Conservation (phyloP, 225 moss, liverwort and hornwort genomes). For the Antitrichia curtipendula region DNA sequence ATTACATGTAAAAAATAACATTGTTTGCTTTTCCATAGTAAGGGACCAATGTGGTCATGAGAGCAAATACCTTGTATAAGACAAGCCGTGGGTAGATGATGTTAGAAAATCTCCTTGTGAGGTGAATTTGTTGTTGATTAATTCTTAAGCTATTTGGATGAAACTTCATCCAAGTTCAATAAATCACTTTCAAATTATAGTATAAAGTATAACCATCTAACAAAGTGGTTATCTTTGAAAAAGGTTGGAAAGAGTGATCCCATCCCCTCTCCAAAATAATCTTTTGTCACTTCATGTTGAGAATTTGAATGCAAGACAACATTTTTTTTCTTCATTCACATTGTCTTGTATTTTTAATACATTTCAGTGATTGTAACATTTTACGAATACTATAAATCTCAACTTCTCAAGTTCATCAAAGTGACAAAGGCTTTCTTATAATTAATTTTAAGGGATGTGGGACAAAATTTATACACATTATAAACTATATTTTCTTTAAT, state of each 20-base stretch:
- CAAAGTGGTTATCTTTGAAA: neutral
- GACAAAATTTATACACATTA: neutral
- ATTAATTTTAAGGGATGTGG: too few relatives aligned
- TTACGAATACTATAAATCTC: neutral
- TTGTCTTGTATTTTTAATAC: neutral
- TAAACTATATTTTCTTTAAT: neutral
- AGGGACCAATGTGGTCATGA: neutral
- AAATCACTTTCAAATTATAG: neutral
- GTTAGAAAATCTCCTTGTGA: neutral
- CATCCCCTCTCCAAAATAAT: neutral
- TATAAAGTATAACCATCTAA: neutral
- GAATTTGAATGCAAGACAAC: neutral
- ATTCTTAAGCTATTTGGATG: neutral
- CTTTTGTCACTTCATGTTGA: neutral
- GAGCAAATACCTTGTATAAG: neutral
- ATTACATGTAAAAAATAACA: too few relatives aligned
- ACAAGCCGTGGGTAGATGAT: neutral
- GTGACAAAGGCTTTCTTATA: too few relatives aligned
- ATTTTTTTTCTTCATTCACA: neutral
- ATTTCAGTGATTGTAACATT: neutral
- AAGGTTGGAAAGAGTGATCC: neutral
- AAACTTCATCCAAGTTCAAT: neutral
- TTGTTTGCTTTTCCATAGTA: neutral
- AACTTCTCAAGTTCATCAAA: neutral
- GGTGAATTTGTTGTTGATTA: neutral